phyloP scores from a whole-genome alignment of 73 alveolate genomes.

The Paramecium caudatum region DNA sequence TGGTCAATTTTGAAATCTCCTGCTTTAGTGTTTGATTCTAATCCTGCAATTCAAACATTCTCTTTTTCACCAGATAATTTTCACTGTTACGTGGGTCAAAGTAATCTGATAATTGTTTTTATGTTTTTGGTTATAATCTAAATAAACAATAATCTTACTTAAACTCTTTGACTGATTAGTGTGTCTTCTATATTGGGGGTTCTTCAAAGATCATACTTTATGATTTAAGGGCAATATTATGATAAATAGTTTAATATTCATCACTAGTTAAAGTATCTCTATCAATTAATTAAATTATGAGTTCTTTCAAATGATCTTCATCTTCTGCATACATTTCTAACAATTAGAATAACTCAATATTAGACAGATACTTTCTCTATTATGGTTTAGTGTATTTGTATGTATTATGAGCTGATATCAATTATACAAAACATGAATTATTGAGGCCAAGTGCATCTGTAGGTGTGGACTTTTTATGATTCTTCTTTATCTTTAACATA shows the following conservation, averaged over 20 bases:
- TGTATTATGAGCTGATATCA: neutral
- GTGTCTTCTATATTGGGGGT: constrained; percentile 24
- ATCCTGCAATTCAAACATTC: neutral
- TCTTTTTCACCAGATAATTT: neutral
- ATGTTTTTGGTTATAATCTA: neutral
- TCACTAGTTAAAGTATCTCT: constrained; percentile 19
- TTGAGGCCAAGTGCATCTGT: constrained; percentile 4
- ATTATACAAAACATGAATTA: neutral
- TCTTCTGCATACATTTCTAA: neutral
- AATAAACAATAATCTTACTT: neutral
- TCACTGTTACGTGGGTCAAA: constrained; percentile 34
- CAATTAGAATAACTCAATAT: constrained; percentile 1
- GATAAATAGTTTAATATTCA: constrained; percentile 41
- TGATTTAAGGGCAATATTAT: neutral
- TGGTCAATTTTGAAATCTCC: neutral
- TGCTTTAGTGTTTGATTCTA: neutral
- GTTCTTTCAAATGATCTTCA: constrained; percentile 44
- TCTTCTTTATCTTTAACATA: neutral
- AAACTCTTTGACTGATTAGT: constrained; percentile 34
- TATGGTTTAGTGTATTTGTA: neutral
- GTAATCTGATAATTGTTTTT: neutral
- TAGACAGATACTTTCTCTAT: neutral
- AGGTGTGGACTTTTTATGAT: constrained; percentile 14
- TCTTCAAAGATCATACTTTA: neutral
- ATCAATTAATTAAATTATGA: neutral